phyloP scores from a whole-genome alignment of 352 stramenopile genomes.

The Phytophthora uliginosa region DNA sequence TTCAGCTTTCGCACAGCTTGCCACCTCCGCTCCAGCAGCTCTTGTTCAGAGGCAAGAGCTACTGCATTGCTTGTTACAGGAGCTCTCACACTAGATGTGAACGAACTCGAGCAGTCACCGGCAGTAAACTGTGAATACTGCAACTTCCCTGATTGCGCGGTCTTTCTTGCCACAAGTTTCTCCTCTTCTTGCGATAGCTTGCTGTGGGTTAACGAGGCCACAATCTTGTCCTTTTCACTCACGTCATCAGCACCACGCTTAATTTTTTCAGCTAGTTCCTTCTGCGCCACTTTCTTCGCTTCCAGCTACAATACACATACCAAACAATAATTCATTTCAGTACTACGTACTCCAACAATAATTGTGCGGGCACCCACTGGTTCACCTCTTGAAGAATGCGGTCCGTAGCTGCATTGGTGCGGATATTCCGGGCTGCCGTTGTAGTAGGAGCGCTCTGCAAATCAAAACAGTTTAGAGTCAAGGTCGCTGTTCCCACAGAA shows the following conservation, averaged over 20 bases:
- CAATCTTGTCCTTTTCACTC: conserved; percentile 82
- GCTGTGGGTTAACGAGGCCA: conserved; percentile 73
- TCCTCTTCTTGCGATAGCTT: conserved; percentile 39
- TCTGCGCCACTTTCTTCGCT: conserved; percentile 68
- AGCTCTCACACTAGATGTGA: conserved; percentile 95
- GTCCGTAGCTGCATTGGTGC: conserved; percentile 85
- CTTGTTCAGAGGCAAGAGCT: conserved; percentile 62
- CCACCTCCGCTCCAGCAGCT: conserved; percentile 85
- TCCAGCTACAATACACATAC: conserved; percentile 53
- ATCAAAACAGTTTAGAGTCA: neutral
- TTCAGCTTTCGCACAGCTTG: conserved; percentile 91
- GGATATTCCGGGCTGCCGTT: conserved; percentile 64
- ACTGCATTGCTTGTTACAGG: conserved; percentile 74
- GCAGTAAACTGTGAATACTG: conserved; percentile 91
- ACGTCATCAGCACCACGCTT: conserved; percentile 64
- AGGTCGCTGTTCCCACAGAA: neutral
- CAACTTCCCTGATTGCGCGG: conserved; percentile 36
- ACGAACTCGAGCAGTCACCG: conserved; percentile 92
- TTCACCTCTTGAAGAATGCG: conserved; percentile 83
- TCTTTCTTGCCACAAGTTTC: conserved; percentile 13
- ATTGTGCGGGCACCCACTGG: neutral
- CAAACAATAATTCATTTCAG: neutral
- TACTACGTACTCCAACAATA: neutral
- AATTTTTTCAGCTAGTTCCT: conserved; percentile 76
- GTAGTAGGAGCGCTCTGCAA: conserved; percentile 22